A percentile compares a stretch with the other conserved stretches of the same genome.
phyloP scores from a whole-genome alignment of 805 yeast species.

The Maudiozyma turicensis region DNA sequence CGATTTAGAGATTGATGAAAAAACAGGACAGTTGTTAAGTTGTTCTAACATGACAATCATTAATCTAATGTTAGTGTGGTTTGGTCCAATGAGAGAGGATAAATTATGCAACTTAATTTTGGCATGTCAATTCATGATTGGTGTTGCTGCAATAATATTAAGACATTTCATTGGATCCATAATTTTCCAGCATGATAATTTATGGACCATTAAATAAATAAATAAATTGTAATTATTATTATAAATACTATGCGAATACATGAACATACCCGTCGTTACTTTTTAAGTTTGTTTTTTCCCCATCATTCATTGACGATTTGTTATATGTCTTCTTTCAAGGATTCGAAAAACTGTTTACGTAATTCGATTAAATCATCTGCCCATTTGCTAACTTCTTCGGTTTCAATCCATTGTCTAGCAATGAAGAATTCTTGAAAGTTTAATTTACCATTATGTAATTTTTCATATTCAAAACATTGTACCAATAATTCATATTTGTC shows the following conservation, averaged over 20 bases:
- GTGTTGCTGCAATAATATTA: slow-evolving; percentile 52
- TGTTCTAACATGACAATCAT: slow-evolving; percentile 83
- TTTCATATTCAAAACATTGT: slow-evolving; percentile 80
- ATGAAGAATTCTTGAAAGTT: slow-evolving; percentile 62
- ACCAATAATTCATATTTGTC: slow-evolving; percentile 84
- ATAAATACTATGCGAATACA: background rate
- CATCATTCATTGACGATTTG: background rate
- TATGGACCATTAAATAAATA: slow-evolving; percentile 28
- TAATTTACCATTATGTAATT: slow-evolving; percentile 43
- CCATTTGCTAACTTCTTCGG: slow-evolving; percentile 60
- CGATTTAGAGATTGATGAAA: slow-evolving; percentile 34
- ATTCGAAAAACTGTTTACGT: slow-evolving; percentile 27
- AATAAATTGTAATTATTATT: background rate
- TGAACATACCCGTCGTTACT: background rate
- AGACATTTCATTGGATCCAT: slow-evolving; percentile 83
- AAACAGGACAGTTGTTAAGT: slow-evolving; percentile 27
- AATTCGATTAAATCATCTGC: slow-evolving; percentile 48
- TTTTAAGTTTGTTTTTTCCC: background rate
- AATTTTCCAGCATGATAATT: slow-evolving; percentile 82
- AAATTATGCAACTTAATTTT: slow-evolving; percentile 52
- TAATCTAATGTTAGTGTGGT: slow-evolving; percentile 71
- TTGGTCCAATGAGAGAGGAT: slow-evolving; percentile 88
- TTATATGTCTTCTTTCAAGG: slow-evolving; percentile 1
- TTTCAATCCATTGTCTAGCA: slow-evolving; percentile 53
- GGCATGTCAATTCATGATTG: slow-evolving; percentile 52